A percentile compares a stretch with the other conserved stretches of the same genome.
Conservation (phyloP, 331 rosid genomes). For the Malus hybrid region DNA sequence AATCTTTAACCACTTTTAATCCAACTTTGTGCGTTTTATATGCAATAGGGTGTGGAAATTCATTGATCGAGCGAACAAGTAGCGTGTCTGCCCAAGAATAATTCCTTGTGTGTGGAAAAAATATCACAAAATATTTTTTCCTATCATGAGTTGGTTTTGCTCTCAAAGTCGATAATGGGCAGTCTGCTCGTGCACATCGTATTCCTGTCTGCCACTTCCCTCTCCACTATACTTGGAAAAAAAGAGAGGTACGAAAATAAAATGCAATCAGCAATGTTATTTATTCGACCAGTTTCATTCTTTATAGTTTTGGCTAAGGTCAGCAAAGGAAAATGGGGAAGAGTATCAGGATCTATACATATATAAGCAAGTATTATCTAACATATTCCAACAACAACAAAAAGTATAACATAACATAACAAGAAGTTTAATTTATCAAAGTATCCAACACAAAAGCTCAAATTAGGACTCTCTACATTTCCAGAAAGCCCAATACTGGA, state of each 20-base stretch:
- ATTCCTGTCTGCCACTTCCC: constrained; percentile 99
- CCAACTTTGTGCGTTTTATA: constrained; percentile 75
- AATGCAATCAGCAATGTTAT: constrained; percentile 1
- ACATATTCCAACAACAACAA: too few species aligned
- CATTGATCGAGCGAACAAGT: constrained; percentile 70
- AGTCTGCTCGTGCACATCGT: constrained; percentile 90
- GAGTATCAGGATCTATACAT: background rate
- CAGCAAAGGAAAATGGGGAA: background rate
- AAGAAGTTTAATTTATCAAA: background rate
- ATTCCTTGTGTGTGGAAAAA: constrained; percentile 84
- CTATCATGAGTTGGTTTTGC: constrained; percentile 98
- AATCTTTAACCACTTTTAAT: constrained; percentile 68
- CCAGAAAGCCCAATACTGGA: background rate
- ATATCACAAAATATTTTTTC: constrained; percentile 84
- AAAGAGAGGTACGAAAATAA: constrained; percentile 10
- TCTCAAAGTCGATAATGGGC: constrained; percentile 89
- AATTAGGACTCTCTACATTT: background rate
- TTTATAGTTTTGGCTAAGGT: background rate
- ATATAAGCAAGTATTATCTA: background rate
- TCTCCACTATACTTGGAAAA: constrained; percentile 70
- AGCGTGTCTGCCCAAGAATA: constrained; percentile 95
- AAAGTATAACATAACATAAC: background rate
- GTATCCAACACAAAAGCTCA: background rate
- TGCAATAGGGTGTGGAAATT: constrained; percentile 81
- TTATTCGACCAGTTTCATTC: background rate